A percentile compares a stretch with the other conserved stretches of the same genome.
phyloP scores from a whole-genome alignment of 345 rosid genomes.

The Rhodamnia argentea region DNA sequence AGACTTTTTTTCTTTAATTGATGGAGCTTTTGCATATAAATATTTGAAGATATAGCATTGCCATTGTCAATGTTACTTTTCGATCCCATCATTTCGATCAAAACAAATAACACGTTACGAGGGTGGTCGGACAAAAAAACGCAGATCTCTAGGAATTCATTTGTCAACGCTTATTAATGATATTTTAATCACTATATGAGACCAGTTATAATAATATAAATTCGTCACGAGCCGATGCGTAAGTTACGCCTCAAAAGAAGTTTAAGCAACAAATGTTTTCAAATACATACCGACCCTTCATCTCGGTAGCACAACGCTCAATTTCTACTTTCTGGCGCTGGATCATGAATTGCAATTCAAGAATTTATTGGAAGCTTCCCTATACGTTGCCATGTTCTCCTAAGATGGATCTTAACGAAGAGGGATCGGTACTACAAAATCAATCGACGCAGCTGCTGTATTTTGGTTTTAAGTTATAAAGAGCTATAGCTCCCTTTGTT shows the following conservation, averaged over 20 bases:
- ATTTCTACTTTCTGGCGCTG: rapidly evolving
- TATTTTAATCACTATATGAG: background rate
- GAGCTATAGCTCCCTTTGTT: background rate
- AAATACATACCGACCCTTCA: background rate
- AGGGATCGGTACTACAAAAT: background rate
- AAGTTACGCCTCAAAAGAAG: background rate
- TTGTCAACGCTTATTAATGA: rapidly evolving
- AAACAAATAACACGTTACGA: background rate
- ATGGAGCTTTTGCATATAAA: background rate
- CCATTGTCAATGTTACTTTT: background rate
- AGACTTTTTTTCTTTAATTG: too few relatives aligned
- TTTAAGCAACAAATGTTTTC: background rate
- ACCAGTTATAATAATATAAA: background rate
- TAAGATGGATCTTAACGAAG: background rate
- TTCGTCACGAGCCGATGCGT: background rate
- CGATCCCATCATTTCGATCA: background rate
- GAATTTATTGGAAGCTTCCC: background rate
- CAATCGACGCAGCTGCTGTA: background rate
- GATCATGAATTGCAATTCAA: background rate
- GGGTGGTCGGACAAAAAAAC: background rate
- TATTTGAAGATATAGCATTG: background rate
- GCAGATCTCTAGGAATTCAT: background rate
- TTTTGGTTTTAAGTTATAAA: background rate
- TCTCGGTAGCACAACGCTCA: background rate
- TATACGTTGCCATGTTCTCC: background rate